These are phyloP conservation scores for Metschnikowia gelsemii DNA, from an alignment of 805 yeast genomes.

Conservation along the genomic window DNA sequence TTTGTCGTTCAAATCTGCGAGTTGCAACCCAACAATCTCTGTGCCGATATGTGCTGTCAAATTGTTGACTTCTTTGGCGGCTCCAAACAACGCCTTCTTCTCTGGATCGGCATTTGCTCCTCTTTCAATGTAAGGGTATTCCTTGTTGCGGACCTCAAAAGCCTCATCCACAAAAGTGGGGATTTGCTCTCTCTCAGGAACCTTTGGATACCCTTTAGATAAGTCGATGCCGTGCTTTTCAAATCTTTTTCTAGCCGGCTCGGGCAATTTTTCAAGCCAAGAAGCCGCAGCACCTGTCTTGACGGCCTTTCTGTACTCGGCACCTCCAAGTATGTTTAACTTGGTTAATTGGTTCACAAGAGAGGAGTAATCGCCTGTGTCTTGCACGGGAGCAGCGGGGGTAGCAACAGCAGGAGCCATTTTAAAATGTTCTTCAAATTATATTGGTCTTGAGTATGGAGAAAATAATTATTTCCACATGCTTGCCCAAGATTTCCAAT, in stretches of 20 bases:
- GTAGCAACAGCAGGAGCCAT: constrained; percentile 11
- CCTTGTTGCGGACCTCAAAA: constrained; percentile 24
- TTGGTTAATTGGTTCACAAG: constrained; percentile 15
- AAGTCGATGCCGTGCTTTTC: constrained; percentile 28
- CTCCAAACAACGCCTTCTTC: constrained; percentile 32
- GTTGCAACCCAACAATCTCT: constrained; percentile 32
- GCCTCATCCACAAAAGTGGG: constrained; percentile 31
- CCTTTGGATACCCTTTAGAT: constrained; percentile 29
- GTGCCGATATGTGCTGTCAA: constrained; percentile 34
- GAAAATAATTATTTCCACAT: neutral
- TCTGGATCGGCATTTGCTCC: constrained; percentile 32
- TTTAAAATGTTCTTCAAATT: neutral
- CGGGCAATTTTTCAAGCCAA: constrained; percentile 24
- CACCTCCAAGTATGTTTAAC: constrained; percentile 15
- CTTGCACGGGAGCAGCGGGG: neutral
- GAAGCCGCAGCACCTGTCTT: constrained; percentile 18
- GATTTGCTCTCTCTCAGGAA: constrained; percentile 24
- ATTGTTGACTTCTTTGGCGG: constrained; percentile 30
- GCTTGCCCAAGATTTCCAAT: neutral
- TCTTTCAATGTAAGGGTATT: constrained; percentile 27
- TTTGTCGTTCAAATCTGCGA: constrained; percentile 28
- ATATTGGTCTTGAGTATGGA: neutral
- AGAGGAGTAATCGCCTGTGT: constrained; percentile 9
- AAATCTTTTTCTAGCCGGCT: constrained; percentile 24
- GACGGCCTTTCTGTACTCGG: constrained; percentile 11